These are phyloP conservation scores for Cavenderia fasciculata DNA, from an alignment of 78 protist species.

Conservation along the genomic window DNA sequence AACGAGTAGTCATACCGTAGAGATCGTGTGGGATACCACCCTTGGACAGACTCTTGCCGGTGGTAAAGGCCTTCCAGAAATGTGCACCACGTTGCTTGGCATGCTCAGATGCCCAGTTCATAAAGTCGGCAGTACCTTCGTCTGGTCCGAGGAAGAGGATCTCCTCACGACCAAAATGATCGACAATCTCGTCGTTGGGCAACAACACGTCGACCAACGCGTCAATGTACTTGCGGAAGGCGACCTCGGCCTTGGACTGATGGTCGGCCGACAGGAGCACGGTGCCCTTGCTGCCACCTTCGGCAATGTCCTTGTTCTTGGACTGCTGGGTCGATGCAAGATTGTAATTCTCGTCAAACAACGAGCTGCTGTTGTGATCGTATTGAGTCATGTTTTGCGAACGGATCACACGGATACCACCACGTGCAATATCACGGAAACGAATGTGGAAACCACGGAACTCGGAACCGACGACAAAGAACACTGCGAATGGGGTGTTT, in stretches of 20 bases:
- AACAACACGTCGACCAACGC: conserved; percentile 75
- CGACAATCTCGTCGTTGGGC: conserved; percentile 66
- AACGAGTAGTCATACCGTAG: conserved; percentile 95
- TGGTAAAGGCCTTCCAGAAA: conserved; percentile 58
- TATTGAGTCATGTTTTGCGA: conserved; percentile 68
- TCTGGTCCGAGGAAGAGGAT: conserved; percentile 80
- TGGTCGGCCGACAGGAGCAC: conserved; percentile 57
- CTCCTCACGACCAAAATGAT: conserved; percentile 43
- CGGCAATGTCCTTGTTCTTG: conserved; percentile 96
- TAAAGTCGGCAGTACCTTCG: conserved; percentile 72
- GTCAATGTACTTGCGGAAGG: conserved; percentile 82
- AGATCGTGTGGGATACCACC: conserved; percentile 92
- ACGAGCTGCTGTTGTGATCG: conserved; percentile 55
- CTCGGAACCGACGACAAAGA: conserved; percentile 86
- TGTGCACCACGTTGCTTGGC: conserved; percentile 60
- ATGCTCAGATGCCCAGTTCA: conserved; percentile 64
- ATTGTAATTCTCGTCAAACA: conserved; percentile 90
- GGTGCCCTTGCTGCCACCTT: conserved; percentile 93
- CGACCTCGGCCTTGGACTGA: conserved; percentile 40
- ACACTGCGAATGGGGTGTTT: conserved; percentile 84
- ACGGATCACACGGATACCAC: conserved; percentile 90
- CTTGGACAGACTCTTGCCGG: conserved; percentile 49
- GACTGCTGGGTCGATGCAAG: conserved; percentile 92
- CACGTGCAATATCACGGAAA: conserved; percentile 92
- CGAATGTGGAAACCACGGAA: conserved; percentile 95